Base-by-base conservation (phyloP, 1,284 basidiomycete genomes). In the Apiotrichum veenhuisii region DNA sequence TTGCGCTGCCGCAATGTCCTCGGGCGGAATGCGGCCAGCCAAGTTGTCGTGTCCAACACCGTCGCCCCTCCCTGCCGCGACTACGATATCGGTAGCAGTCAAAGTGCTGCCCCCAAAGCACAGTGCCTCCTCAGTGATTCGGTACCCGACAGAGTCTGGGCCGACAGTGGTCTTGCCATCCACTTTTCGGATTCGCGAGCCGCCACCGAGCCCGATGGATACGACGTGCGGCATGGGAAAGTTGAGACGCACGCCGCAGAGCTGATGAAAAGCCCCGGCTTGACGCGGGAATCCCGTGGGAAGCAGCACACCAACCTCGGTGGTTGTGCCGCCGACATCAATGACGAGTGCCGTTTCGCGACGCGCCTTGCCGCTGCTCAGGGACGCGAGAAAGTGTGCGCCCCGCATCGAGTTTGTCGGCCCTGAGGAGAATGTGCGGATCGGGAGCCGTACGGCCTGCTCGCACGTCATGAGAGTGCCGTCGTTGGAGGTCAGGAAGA, bases 391-490 rank as follows among this genome's bases (percentile, higher is more conserved):
- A 66, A 81, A 83, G 8, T 80, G 80, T 3, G 83, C 84, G 0
- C 84, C 84, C 47, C 83, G 75, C 82, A 85, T 85, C 1, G 82
- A 83, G 67, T 85, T 85, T 22, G 83, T 85, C 1, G 83, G 80
- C 7, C 83, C 83, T 11, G 80, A 82, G 0, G 82, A 82, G 69
- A 85, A 85, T 0, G 84, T 85, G 38, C 82, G 79, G 58, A 85
- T 84, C 23, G 84, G 84, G 42, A 85, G 71, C n/a, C 74, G 74
- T 0, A 81, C 81, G 7, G 84, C 84, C 49, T 81, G 75, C 0
- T 76, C 71, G 23, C 80, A 82, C 4, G 76, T 78, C 38, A 84
- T 79, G 30, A 85, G 74, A 12, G 83, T 85, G 18, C 83, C 84
- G 54, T 85, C 84, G 68, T 76, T 73, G 58, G 82, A 81, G 2